These are phyloP conservation scores for Knufia petricola DNA, from an alignment of 2,329 filamentous ascomycete genomes.

Conservation along the genomic window DNA sequence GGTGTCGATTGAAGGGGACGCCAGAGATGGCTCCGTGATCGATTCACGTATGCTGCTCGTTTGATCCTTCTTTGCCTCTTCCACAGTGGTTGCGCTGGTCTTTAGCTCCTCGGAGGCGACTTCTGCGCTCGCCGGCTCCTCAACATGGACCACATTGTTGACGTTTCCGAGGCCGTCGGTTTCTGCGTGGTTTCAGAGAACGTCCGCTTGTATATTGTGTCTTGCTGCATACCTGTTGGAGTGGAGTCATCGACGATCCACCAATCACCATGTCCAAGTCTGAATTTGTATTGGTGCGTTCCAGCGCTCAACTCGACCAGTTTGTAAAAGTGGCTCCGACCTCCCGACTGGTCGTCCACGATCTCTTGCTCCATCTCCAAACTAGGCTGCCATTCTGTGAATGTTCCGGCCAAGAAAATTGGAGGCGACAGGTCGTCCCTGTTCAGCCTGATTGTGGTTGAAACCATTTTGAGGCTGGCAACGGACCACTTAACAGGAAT, in stretches of 20 bases:
- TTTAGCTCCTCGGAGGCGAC: too few species aligned
- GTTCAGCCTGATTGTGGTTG: slow-evolving; percentile 52
- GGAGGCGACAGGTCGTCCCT: slow-evolving; percentile 54
- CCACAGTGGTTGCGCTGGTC: neutral
- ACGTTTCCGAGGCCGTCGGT: slow-evolving; percentile 44
- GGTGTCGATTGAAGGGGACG: too few species aligned
- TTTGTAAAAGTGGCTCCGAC: slow-evolving; percentile 50
- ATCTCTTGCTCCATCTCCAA: slow-evolving; percentile 52
- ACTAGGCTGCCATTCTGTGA: slow-evolving; percentile 55
- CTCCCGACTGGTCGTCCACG: slow-evolving; percentile 38
- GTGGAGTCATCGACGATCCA: slow-evolving; percentile 58
- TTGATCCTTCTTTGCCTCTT: too few species aligned
- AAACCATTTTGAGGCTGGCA: slow-evolving; percentile 32
- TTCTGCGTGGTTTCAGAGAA: slow-evolving; percentile 26
- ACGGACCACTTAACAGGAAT: too few species aligned
- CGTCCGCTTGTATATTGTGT: neutral
- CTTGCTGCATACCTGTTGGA: slow-evolving; percentile 44
- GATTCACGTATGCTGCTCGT: too few species aligned
- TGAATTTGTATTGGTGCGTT: slow-evolving; percentile 66
- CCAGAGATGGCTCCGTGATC: too few species aligned
- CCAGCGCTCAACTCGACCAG: slow-evolving; percentile 46
- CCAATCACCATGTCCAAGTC: slow-evolving; percentile 57
- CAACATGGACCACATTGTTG: slow-evolving; percentile 39
- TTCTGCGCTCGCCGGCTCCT: too few species aligned
- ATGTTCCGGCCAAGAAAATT: slow-evolving; percentile 60